Evolutionary conservation across 2,329 filamentous ascomycete species (phyloP), one percentile per base, ranked within the genome.

Genomic region (Sclerotinia minor): DNA sequence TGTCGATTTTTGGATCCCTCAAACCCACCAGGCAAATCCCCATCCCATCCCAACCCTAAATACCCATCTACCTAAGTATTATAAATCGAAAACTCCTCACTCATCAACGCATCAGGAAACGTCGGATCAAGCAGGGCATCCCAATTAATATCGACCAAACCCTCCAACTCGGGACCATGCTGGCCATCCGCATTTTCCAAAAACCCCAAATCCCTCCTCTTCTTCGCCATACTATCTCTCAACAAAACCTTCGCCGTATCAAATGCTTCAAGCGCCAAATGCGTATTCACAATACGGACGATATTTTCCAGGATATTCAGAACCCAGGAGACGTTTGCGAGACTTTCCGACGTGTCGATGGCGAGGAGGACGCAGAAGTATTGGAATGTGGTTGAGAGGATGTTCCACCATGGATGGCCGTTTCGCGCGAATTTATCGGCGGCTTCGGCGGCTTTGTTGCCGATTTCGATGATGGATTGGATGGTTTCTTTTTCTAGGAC

Each of bases 341-440:
- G 52, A 53, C 72, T 73, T 38, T 72, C 70, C 3, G 67, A 47
- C 15, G 71, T 73, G 11, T 60, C 67, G 15, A 74, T 65, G 6
- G 70, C 69, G 0, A 74, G 66, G 5, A 75, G 68, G 11, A 75
- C 68, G 29, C 72, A 73, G 7, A 73, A 55, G 44, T 70, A 67
- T 17, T 73, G 73, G 45, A 73, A 73, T 7, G 72, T 71, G 2
- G 67, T 70, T 6, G 69, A 60, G 1, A 73, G 66, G 8, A 74
- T 67, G 58, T 71, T 72, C 71, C 72, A 75, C 73, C 73, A 75
- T 35, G 69, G 69, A 13, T 72, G 69, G 1, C 59, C 38, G 52
- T 67, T 66, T 4, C 15, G 69, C 3, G 47, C 59, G 3, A 75
- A 69, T 44, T 66, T 70, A 21, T 63, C 68, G 0, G 67, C 69